Evolutionary conservation across 1,284 basidiomycete species (phyloP), one percentile per base, ranked within the genome.

Genomic region (Rhodotorula glutinis): DNA sequence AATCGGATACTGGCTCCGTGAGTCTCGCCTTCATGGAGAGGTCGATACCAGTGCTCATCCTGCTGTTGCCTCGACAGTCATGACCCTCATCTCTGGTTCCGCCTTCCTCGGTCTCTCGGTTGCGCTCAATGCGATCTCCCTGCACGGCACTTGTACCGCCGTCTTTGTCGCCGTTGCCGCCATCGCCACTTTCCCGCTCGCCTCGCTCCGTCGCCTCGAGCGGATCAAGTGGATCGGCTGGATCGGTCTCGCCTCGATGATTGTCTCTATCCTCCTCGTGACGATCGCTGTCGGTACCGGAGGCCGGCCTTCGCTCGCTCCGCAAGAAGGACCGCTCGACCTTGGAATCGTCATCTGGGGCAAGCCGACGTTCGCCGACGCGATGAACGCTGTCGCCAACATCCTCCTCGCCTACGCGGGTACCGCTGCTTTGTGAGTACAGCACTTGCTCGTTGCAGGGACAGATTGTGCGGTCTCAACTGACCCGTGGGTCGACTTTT

Each of bases 251-350:
- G 59, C 23, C n/a, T 63, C 62, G 25, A 63, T 63, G 62, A n/a
- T 63, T 16, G 62, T 63, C 33, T 65, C 62, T 21, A 63, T 63
- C 52, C 43, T 63, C n/a, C 56, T 58, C 44, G 62, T 63, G 10
- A 60, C 60, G 53, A 77, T 83, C 55, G 85, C 83, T 17, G 83
- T 84, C 47, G 83, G 83, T 9, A 70, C 75, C 11, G 82, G 82
- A 66, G 77, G 79, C 4, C 81, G 82, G 13, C 80, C 77, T 40
- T 81, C 84, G 46, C 74, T 78, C 2, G 62, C 85, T 21, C 76
- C 77, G 38, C 63, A 74, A 27, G 61, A 62, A 3, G 76, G 81
- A 5, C 73, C 80, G 0, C 80, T 78, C 9, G 81, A 75, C 55
- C 75, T 74, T 61, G 63, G 61, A 17, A 57, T 72, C 23, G 67